Evolutionary conservation across 768 basidiomycete genomes (phyloP), one percentile per base, ranked within the genome.

Genomic region (Krasilnikovozyma curviuscula): DNA sequence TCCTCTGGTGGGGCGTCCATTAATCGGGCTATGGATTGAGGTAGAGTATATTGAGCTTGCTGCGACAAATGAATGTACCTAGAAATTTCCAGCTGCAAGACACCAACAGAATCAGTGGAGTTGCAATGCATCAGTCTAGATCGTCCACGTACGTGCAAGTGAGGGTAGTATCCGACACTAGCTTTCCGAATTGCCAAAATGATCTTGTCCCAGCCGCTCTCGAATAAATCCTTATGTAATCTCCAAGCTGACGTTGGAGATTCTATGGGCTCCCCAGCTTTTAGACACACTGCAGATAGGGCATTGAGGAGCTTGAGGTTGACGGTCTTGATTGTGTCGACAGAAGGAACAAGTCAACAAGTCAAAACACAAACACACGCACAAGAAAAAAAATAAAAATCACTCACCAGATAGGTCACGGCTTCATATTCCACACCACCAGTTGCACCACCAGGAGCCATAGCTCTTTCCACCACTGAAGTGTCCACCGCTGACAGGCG

Each of bases 381-480:
- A 3, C 23, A 21, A 5, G 7, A n/a, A 14, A 19, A 35, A 24
- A 39, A 28, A 19, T 31, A 13, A 5, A 18, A 5, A 40, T 5
- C 23, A 68, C 83, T 55, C 57, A 97, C 91, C 58, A 89, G 76
- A 64, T 95, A 97, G 14, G 74, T 73, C 78, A 95, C 91, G 4
- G 91, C 91, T 66, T 98, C 93, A 60, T 79, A 89, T 60, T 98
- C 93, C 12, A 98, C 93, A 5, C 93, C 93, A 6, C 91, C 93
- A 0, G 93, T 95, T 78, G 97, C 95, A 14, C 93, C 91, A 5
- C 88, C 85, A 3, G 93, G 93, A 12, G 93, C 91, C 1, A 59
- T 57, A 12, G 64, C 63, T 59, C 78, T 81, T 65, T 93, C 89
- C 4, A 85, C 84, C 51, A 75, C 74, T 2, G 67, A 73, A 60